A percentile compares a stretch with the other conserved stretches of the same genome.
Evolutionary conservation across 2,329 filamentous ascomycete species (phyloP).

Genomic region (Pestalotiopsis sp.): DNA sequence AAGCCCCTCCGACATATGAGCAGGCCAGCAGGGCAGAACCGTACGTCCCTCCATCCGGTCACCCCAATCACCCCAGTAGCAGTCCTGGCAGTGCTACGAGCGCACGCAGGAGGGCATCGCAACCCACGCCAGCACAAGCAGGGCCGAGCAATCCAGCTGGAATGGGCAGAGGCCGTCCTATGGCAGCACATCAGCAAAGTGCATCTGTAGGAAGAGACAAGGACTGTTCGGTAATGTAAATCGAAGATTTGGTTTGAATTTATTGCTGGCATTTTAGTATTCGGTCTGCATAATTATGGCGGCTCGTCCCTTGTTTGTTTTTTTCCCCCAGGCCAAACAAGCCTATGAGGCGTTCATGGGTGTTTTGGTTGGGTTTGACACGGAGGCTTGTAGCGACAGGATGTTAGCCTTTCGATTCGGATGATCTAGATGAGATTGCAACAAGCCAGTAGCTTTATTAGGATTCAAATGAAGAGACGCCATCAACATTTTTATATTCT

Average conservation of each 20-base stretch:
- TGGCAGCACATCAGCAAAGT: constrained; percentile 19
- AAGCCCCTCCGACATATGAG: constrained; percentile 61
- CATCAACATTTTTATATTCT: background rate
- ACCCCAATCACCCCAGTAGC: constrained; percentile 51
- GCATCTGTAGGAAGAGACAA: constrained; percentile 25
- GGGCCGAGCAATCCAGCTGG: constrained; percentile 24
- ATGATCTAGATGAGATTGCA: background rate
- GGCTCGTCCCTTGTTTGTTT: background rate
- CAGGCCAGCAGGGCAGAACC: constrained; percentile 55
- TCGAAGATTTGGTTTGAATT: background rate
- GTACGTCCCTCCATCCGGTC: constrained; percentile 55
- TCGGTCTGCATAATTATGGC: background rate
- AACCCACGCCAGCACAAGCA: background rate
- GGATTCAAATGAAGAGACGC: background rate
- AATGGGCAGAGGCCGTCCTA: constrained; percentile 40
- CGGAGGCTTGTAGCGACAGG: background rate
- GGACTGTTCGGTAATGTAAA: constrained; percentile 32
- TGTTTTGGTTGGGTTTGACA: background rate
- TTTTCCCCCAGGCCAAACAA: background rate
- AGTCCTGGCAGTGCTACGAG: constrained; percentile 29
- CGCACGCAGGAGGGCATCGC: constrained; percentile 20
- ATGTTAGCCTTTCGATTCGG: background rate
- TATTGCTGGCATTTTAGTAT: background rate
- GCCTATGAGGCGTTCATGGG: background rate
- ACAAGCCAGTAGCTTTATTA: background rate